Conservation (phyloP, 805 yeast species). For the Ogataea saltuana region DNA sequence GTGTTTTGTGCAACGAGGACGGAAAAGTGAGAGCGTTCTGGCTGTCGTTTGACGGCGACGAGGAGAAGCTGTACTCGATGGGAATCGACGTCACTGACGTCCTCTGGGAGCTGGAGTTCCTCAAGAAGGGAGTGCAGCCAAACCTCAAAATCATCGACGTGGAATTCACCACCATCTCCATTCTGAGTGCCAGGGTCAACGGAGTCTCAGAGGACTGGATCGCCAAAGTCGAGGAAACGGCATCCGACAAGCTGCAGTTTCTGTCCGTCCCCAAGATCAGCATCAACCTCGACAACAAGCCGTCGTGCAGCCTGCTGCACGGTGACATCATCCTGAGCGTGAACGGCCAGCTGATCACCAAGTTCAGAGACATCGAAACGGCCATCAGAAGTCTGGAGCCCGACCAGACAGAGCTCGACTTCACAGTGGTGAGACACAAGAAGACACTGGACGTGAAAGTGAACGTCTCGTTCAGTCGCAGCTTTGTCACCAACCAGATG, state of each 20-base stretch:
- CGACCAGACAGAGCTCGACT: conserved; percentile 39
- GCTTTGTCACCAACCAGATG: conserved; percentile 61
- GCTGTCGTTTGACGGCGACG: conserved; percentile 82
- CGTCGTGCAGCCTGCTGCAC: conserved; percentile 41
- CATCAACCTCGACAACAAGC: conserved; percentile 31
- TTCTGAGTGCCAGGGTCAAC: conserved; percentile 75
- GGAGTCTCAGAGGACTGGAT: conserved; percentile 92
- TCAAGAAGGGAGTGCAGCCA: conserved; percentile 54
- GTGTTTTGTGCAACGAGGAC: conserved; percentile 71
- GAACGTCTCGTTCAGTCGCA: conserved; percentile 61
- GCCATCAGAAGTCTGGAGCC: conserved; percentile 43
- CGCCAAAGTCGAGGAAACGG: conserved; percentile 52
- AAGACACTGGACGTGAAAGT: conserved; percentile 60
- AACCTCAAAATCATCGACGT: conserved; percentile 71
- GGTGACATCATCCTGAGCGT: conserved; percentile 81
- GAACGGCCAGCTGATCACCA: conserved; percentile 62
- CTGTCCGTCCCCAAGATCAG: conserved; percentile 67
- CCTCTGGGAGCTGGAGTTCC: conserved; percentile 51
- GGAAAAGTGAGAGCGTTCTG: conserved; percentile 85
- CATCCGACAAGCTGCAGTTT: conserved; percentile 69
- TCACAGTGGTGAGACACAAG: conserved; percentile 73
- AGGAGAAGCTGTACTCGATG: conserved; percentile 63
- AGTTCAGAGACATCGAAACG: conserved; percentile 61
- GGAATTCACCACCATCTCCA: conserved; percentile 67
- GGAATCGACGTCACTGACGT: conserved; percentile 78